Evolutionary conservation across 805 yeast species (phyloP), one percentile per base, ranked within the genome.

Genomic region (Sungouiella thailandica): DNA sequence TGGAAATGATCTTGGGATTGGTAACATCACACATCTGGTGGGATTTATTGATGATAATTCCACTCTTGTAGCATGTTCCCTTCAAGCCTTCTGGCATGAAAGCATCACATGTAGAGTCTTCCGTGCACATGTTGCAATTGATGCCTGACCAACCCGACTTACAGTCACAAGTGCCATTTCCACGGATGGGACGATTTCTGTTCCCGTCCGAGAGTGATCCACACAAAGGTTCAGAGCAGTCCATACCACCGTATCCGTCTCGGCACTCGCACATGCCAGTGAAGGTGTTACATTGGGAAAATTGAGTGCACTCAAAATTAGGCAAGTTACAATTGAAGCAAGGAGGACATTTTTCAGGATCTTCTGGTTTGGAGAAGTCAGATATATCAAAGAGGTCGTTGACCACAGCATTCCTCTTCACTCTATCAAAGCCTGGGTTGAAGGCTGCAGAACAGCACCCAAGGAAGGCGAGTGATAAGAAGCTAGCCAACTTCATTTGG

Each of bases 11-110:
- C 58, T 90, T 93, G 40, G 78, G 69, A 53, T 83, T 90, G 13
- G 97, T 90, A 12, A 93, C 97, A 52, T 89, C 83, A 69, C 98
- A 93, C 82, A 83, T 84, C 60, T 87, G 97, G 55, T 81, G 85
- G 49, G 83, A 76, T 46, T 77, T 70, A 43, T 85, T 80, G 15
- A 93, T 90, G 28, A 88, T 62, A 47, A 85, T 74, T 13, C 97
- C 98, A 7, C 83, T 75, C 41, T 78, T 73, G 59, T 88, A 90
- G 57, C 98, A 93, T 0, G 95, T 86, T 8, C 97, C 98, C 38
- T 73, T 65, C 35, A 87, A 58, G 2, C 83, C 84, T 25, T 79
- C 88, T 1, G 97, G 97, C 78, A 90, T 77, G 48, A 93, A 83
- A 0, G 83, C 64, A 55, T 86, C 84, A 63, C 98, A 93, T 2